Percentiles rank a stretch among this genome's conserved stretches.
Evolutionary conservation across 2,329 filamentous ascomycete species (phyloP).

Genomic region (Biscogniauxia sp.): DNA sequence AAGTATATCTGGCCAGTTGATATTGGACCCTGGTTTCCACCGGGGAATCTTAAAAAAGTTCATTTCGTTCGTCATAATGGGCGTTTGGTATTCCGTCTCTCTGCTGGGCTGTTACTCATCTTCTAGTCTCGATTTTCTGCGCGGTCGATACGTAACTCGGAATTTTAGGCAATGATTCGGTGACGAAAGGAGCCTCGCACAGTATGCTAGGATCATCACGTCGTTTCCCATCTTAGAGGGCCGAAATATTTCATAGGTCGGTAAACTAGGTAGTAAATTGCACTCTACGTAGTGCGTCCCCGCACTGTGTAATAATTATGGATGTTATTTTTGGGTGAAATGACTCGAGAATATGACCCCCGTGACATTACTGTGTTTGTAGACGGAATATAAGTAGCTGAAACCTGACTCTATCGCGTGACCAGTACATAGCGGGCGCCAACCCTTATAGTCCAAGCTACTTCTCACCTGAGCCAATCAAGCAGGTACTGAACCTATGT

Average conservation of each 20-base stretch:
- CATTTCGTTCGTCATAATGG: slow-evolving; percentile 9
- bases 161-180: not conserved
- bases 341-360: too few relatives aligned
- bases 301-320: not conserved
- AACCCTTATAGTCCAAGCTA: too few relatives aligned
- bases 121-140: slow-evolving; percentile 26
- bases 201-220: not conserved
- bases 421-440: too few relatives aligned
- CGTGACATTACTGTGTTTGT: too few relatives aligned
- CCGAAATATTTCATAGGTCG: not conserved
- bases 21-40: slow-evolving; percentile 7
- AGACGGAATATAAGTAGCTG: too few relatives aligned
- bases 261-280: not conserved
- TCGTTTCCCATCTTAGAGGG: not conserved
- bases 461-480: too few relatives aligned
- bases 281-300: not conserved
- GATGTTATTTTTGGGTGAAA: not conserved
- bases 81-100: slow-evolving; percentile 19
- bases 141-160: not conserved
- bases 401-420: too few relatives aligned
- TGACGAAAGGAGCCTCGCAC: not conserved
- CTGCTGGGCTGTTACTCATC: slow-evolving; percentile 29
- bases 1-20: slow-evolving; percentile 23
- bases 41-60: not conserved
- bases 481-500: too few relatives aligned